Conservation (phyloP, 768 basidiomycete genomes). For the Russula dissimulans region DNA sequence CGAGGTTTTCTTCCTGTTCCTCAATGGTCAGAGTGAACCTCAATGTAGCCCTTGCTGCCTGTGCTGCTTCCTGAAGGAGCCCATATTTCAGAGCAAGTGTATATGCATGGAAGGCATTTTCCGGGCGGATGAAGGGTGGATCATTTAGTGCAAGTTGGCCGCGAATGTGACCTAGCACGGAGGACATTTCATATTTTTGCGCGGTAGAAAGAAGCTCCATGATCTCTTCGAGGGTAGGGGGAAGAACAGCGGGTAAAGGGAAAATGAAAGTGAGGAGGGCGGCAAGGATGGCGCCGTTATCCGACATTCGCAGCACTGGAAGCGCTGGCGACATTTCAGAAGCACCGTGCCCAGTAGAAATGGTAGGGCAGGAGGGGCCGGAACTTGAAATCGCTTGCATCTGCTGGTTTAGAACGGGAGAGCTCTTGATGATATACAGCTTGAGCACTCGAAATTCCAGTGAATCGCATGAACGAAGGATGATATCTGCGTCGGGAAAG, state of each 20-base stretch:
- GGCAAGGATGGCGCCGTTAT: not conserved
- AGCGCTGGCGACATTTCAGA: not conserved
- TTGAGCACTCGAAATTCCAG: slow-evolving; percentile 37
- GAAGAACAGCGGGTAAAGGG: not conserved
- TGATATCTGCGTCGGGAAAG: slow-evolving; percentile 34
- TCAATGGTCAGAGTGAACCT: not conserved
- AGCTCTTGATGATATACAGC: slow-evolving; percentile 34
- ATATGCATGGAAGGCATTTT: not conserved
- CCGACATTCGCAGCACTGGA: not conserved
- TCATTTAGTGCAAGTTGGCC: not conserved
- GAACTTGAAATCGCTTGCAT: not conserved
- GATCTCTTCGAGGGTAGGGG: not conserved
- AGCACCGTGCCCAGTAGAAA: no score
- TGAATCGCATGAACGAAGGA: slow-evolving; percentile 35
- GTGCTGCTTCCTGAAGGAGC: not conserved
- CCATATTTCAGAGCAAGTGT: not conserved
- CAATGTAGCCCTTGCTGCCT: not conserved
- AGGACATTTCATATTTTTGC: not conserved
- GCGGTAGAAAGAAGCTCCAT: slow-evolving; percentile 3
- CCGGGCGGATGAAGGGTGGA: not conserved
- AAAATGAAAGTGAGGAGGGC: slow-evolving; percentile 8
- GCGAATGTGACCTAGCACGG: not conserved
- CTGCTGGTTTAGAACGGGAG: slow-evolving; percentile 27
- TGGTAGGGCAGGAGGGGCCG: no score
- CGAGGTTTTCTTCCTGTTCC: not conserved